Conservation (phyloP, 2,329 filamentous ascomycete genomes). For the Epichloe sibirici region DNA sequence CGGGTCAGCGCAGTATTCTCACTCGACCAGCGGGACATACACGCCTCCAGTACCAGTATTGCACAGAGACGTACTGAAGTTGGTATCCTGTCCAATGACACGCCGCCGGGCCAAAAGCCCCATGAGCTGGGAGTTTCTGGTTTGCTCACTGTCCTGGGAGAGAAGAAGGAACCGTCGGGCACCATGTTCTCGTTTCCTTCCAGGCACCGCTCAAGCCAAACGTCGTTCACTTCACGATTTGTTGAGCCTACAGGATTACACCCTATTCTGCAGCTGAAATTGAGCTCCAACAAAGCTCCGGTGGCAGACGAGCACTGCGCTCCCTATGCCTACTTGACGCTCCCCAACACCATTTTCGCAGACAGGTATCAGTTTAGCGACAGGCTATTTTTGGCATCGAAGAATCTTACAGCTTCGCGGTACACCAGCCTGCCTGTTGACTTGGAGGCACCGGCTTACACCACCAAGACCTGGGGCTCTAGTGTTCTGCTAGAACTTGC, state of each 20-base stretch:
- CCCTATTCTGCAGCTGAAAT: constrained; percentile 59
- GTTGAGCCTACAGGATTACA: constrained; percentile 68
- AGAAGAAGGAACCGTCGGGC: constrained; percentile 58
- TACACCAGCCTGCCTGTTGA: constrained; percentile 68
- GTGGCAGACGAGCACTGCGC: constrained; percentile 49
- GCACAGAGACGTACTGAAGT: constrained; percentile 57
- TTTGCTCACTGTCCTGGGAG: constrained; percentile 64
- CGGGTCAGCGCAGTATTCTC: constrained; percentile 56
- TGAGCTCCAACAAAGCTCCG: constrained; percentile 42
- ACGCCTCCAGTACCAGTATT: constrained; percentile 27
- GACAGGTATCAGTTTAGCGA: constrained; percentile 79
- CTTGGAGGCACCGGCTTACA: constrained; percentile 81
- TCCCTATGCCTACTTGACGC: constrained; percentile 68
- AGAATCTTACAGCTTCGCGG: constrained; percentile 59
- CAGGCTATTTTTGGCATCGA: constrained; percentile 63
- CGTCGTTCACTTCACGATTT: constrained; percentile 52
- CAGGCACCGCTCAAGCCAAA: constrained; percentile 52
- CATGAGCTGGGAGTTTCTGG: constrained; percentile 72
- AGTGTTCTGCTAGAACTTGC: constrained; percentile 63
- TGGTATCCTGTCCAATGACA: constrained; percentile 60
- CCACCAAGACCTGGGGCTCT: constrained; percentile 65
- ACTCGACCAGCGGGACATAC: constrained; percentile 27
- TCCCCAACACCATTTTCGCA: constrained; percentile 70
- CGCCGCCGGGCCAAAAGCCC: constrained; percentile 43
- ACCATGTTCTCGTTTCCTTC: constrained; percentile 77